phyloP scores from a whole-genome alignment of 2,329 filamentous ascomycete genomes.

The Davidsoniella neocaledoniae region DNA sequence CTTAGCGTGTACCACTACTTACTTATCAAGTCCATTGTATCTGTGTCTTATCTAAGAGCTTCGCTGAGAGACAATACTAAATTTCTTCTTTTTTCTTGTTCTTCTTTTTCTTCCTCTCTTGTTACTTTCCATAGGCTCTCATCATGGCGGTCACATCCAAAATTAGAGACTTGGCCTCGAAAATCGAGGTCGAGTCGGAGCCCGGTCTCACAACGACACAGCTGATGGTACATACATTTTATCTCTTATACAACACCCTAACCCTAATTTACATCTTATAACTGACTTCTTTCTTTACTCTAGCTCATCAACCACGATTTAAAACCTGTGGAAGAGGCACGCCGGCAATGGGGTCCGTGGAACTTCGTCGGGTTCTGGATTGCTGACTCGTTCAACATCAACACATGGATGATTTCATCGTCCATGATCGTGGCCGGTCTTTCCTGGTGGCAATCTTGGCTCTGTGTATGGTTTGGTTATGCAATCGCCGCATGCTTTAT shows the following conservation, averaged over 20 bases:
- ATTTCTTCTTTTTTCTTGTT: background rate
- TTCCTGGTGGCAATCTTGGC: conserved; percentile 83
- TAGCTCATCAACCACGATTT: conserved; percentile 69
- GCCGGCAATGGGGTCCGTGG: conserved; percentile 70
- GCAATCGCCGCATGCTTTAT: conserved; percentile 60
- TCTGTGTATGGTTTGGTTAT: conserved; percentile 82
- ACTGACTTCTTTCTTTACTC: background rate
- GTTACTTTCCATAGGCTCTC: background rate
- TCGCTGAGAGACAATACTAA: background rate
- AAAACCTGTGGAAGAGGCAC: conserved; percentile 61
- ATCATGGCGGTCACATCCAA: conserved; percentile 1
- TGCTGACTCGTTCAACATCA: conserved; percentile 73
- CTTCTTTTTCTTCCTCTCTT: background rate
- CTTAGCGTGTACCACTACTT: too few species aligned
- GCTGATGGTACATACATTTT: conserved; percentile 43
- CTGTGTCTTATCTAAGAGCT: background rate
- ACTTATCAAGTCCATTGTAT: too few species aligned
- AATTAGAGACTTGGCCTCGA: conserved; percentile 28
- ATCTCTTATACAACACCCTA: background rate
- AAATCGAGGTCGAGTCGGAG: conserved; percentile 57
- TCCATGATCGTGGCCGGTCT: conserved; percentile 63
- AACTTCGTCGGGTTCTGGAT: conserved; percentile 86
- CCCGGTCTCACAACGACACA: conserved; percentile 61
- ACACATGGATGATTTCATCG: conserved; percentile 87
- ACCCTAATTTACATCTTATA: background rate